Base-by-base conservation (phyloP, 306 rosid genomes). In the Corylus avellana region DNA sequence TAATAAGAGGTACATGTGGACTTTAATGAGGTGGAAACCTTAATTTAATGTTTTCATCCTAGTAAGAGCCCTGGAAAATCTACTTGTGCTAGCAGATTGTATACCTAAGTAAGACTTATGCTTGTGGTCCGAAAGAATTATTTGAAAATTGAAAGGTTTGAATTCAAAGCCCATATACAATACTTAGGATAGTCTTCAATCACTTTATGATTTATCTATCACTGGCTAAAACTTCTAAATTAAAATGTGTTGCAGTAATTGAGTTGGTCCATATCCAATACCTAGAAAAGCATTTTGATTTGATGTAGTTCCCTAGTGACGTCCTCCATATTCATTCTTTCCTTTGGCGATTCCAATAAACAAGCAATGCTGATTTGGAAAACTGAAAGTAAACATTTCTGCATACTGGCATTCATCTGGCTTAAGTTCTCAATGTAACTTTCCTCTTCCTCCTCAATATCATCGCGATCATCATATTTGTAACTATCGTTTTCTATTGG, bases 241-340 rank as follows among this genome's bases (percentile, higher is more conserved):
- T 1, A 11, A 57, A 57, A n/a, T 25, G 3, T 20, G 29, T 20
- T 44, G 13, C 5, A 13, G 5, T 27, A 77, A 57, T 39, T 66
- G 37, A 47, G 27, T 77, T 22, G 32, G 32, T 56, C 50, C 35
- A 7, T 47, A 42, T 6, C 57, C 17, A 4, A 37, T 4, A 17
- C 57, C 4, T 46, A 1, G 66, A 22, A 64, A 80, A 47, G 73
- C 73, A 70, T 57, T 56, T 59, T 78, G 0, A 32, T 32, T 32
- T 2, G 73, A 13, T 77, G 44, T 55, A 85, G 78, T n/a, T 78
- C 73, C 57, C 7, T 82, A 9, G 4, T 68, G 74, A 77, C 80
- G 51, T 77, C 77, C 66, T 5, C 51, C 83, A 85, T 85, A 8
- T 59, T 78, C 74, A 73, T 78, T 74, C 84, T 85, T n/a, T 78